A percentile compares a stretch with the other conserved stretches of the same genome.
Evolutionary conservation across 164 flowering plant genomes (phyloP).

Genomic region (Stephania japonica): DNA sequence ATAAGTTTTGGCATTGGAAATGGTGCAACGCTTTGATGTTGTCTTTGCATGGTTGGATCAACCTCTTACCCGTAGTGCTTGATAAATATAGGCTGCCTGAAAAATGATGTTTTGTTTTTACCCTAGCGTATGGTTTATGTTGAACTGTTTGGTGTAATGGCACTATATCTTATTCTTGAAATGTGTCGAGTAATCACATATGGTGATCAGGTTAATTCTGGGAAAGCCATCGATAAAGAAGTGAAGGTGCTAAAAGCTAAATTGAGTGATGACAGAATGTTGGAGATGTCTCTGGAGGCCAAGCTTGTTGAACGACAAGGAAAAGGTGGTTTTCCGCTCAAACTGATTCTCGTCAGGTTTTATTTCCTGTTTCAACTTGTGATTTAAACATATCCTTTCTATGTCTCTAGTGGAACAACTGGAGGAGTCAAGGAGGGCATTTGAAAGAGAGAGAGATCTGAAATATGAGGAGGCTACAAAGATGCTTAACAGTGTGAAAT

Average conservation of each 20-base stretch:
- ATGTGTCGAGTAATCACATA: neutral
- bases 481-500: slow-evolving; percentile 45
- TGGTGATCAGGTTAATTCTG: slow-evolving; percentile 46
- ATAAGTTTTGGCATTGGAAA: neutral
- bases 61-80: neutral
- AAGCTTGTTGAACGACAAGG: slow-evolving; percentile 62
- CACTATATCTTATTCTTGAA: neutral
- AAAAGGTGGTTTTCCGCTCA: slow-evolving; percentile 40
- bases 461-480: slow-evolving; percentile 47
- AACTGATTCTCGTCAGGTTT: neutral
- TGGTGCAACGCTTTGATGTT: neutral
- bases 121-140: neutral
- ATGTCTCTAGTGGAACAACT: slow-evolving; percentile 47
- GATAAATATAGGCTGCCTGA: neutral
- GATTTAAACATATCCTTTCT: neutral
- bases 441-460: slow-evolving; percentile 53
- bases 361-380: neutral
- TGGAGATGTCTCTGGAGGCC: slow-evolving; percentile 64
- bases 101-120: neutral
- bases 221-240: slow-evolving; percentile 74
- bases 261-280: slow-evolving; percentile 49
- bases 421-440: slow-evolving; percentile 44
- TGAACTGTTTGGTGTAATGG: neutral
- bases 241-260: slow-evolving; percentile 57
- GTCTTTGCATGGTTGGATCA: neutral